These are phyloP conservation scores for Tieghemiomyces parasiticus DNA, from an alignment of 192 early-diverging fungal species.

Conservation along the genomic window DNA sequence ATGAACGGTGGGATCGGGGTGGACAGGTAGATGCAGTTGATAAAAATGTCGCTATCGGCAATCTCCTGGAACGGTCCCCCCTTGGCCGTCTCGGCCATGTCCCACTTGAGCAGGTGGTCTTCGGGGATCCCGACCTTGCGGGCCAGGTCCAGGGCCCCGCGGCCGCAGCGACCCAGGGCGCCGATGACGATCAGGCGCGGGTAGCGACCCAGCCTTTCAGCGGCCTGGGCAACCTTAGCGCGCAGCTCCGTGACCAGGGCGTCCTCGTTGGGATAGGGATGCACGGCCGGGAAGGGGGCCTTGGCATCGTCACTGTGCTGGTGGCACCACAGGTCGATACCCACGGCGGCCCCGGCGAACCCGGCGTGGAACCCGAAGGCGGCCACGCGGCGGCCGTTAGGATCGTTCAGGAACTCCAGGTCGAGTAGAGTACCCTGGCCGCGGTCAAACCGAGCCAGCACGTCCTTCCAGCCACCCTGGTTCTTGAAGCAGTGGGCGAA, in stretches of 20 bases:
- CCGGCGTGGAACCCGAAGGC: conserved; percentile 97
- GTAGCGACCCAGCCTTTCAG: conserved; percentile 36
- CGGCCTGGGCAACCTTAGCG: conserved; percentile 24
- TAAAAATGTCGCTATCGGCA: conserved; percentile 76
- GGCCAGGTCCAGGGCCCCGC: conserved; percentile 74
- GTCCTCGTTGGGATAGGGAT: conserved; percentile 74
- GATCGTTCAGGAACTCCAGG: conserved; percentile 86
- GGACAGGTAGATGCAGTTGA: conserved; percentile 98
- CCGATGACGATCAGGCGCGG: conserved; percentile 97
- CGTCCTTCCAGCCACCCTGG: conserved; percentile 87
- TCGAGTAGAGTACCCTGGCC: conserved; percentile 83
- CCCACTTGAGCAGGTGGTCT: conserved; percentile 85
- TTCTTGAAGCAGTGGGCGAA: conserved; percentile 98
- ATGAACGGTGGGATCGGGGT: conserved; percentile 88
- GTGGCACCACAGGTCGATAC: conserved; percentile 83
- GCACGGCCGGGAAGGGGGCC: conserved; percentile 53
- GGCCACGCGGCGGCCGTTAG: conserved; percentile 74
- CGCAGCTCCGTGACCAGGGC: conserved; percentile 58
- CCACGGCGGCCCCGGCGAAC: conserved; percentile 87
- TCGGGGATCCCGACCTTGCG: conserved; percentile 69
- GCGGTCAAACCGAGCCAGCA: conserved; percentile 65
- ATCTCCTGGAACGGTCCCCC: conserved; percentile 93
- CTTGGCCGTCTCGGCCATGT: conserved; percentile 79
- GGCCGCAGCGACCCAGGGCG: conserved; percentile 88
- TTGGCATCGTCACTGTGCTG: conserved; percentile 36